A percentile compares a stretch with the other conserved stretches of the same genome.
Evolutionary conservation across 1,284 basidiomycete genomes (phyloP).

Genomic region (Sporisorium graminicola): DNA sequence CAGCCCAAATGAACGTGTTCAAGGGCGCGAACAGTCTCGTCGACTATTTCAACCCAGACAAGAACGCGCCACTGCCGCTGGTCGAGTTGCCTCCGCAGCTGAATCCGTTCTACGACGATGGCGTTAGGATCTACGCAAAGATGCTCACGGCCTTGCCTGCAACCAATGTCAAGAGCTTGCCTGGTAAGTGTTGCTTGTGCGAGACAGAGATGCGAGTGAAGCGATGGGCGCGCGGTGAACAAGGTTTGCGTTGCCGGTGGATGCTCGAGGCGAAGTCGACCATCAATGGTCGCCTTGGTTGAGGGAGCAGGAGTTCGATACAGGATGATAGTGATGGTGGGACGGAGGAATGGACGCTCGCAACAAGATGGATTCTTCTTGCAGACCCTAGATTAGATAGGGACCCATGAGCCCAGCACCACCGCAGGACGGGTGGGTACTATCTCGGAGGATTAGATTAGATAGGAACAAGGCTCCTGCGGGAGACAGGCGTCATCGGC

Average conservation of each 20-base stretch:
- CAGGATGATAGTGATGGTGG: neutral
- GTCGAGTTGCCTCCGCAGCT: constrained; percentile 47
- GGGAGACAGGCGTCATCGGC: neutral
- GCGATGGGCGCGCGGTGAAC: neutral
- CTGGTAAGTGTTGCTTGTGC: constrained; percentile 38
- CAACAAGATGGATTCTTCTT: constrained; percentile 8
- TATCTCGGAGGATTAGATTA: constrained; percentile 13
- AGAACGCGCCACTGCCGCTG: constrained; percentile 42
- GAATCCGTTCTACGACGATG: constrained; percentile 43
- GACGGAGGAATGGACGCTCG: neutral
- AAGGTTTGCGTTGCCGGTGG: too few relatives aligned
- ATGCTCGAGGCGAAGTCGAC: neutral
- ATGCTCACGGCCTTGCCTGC: constrained; percentile 51
- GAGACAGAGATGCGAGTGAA: neutral
- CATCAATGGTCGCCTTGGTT: neutral
- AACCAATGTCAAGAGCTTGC: constrained; percentile 53
- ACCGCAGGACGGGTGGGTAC: neutral
- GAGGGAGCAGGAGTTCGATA: neutral
- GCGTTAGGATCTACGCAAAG: constrained; percentile 55
- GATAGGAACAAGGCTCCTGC: neutral
- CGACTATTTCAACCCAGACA: constrained; percentile 53
- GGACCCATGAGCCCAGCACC: neutral
- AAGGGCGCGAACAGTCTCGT: constrained; percentile 32
- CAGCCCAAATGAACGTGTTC: constrained; percentile 36
- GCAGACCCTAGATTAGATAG: constrained; percentile 39